Base-by-base conservation (phyloP, 371 early-diverging fungal species). In the Dichotomocladium elegans region DNA sequence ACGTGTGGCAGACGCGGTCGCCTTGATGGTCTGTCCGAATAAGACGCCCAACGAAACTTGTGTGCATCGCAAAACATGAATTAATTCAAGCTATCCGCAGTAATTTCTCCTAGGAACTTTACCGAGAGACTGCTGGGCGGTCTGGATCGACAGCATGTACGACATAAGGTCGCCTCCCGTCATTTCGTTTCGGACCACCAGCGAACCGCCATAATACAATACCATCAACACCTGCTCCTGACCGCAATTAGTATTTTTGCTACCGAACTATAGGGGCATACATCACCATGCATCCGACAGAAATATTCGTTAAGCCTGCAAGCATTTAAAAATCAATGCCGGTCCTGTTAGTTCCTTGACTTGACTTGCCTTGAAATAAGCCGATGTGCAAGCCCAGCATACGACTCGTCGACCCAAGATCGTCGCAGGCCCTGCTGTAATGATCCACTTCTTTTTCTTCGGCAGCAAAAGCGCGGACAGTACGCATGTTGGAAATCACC, bases 21-120 rank as follows among this genome's bases (percentile, higher is more conserved):
- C 87, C 49, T 86, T 86, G 55, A 92, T 83, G 1, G 80, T 73
- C 59, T 92, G 91, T 19, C 92, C 90, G 66, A 91, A 80, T 41
- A 92, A 62, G 5, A 79, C 81, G 21, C 92, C 92, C 19, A 91
- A 69, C 1, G 82, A 80, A 0, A 81, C 80, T 75, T 41, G 14
- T n/a, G n/a, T 19, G 17, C 17, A 31, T 9, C 12, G 2, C 10
- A 30, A 19, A 9, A 31, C 14, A 14, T 19, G 40, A 14, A 28
- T 6, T 48, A 12, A 3, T 41, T 43, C n/a, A 33, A 48, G n/a
- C n/a, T n/a, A n/a, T n/a, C n/a, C n/a, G n/a, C n/a, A n/a, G n/a
- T n/a, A n/a, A n/a, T n/a, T n/a, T n/a, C n/a, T n/a, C n/a, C n/a
- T 21, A 29, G 10, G n/a, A 31, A 35, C 29, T 17, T 46, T 64